Evolutionary conservation across 2,329 filamentous ascomycete species (phyloP), one percentile per base, ranked within the genome.

Genomic region (Mycogone perniciosa): DNA sequence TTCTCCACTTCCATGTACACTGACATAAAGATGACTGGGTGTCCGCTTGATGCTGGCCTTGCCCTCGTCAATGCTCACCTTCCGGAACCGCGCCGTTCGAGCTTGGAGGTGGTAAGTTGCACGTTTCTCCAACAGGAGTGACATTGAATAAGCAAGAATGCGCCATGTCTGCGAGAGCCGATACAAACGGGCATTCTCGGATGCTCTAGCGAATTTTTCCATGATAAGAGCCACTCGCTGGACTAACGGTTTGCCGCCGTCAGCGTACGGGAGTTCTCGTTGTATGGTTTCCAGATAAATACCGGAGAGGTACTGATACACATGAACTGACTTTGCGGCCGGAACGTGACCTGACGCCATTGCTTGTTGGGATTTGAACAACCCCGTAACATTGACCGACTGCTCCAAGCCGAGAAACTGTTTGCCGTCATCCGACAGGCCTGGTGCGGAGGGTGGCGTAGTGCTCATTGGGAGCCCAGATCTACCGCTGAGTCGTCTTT

Each of bases 141-240:
- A 67, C 56, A 82, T 75, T 7, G 76, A 76, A 58, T 79, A 83
- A 0, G 76, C 75, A 20, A 85, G 60, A 9, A 84, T 72, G 31
- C 80, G 76, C 82, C 82, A 85, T 1, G 80, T 82, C 60, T 85
- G 82, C 5, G 82, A 79, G 0, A 85, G 70, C 1, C 82, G 74
- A 59, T 79, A 85, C 44, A 80, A 70, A 31, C 74, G 75, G 20
- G 77, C 75, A 3, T 67, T 68, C 56, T 84, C 80, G 2, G 82
- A 79, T n/a, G 77, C 75, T 27, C 65, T 68, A 3, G 80, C 81
- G 58, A 78, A 85, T 34, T 74, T 68, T 54, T 82, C 77, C 54
- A 84, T 67, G 7, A 82, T 80, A 2, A 58, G 53, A 1, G 63
- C 61, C 2, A 84, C 67, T n/a, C 79, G 68, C 7, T 76, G 67